Evolutionary conservation across 768 basidiomycete genomes (phyloP).

Genomic region (Russula sp.): DNA sequence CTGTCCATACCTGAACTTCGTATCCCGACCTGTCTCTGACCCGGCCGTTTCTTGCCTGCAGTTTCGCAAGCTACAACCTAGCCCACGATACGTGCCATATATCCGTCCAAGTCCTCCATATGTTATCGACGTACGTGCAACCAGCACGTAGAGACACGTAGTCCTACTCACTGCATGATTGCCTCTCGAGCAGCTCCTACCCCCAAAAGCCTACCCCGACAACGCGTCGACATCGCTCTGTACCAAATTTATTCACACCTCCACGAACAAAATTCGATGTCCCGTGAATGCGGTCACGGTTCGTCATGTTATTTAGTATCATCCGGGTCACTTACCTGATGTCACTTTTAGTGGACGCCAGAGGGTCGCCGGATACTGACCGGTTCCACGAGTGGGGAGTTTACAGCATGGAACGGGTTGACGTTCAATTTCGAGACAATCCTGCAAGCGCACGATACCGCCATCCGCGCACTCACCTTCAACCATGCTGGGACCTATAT

Average conservation of each 20-base stretch:
- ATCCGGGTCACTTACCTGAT: constrained; percentile 11
- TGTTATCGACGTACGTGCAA: constrained; percentile 73
- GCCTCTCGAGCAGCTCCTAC: constrained; percentile 66
- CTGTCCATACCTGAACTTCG: constrained; percentile 1
- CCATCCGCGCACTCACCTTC: constrained; percentile 86
- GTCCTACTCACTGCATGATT: constrained; percentile 23
- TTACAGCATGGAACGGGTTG: constrained; percentile 97
- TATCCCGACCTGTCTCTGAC: constrained; percentile 4
- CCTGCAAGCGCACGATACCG: constrained; percentile 96
- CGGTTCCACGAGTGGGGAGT: constrained; percentile 95
- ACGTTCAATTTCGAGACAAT: constrained; percentile 99
- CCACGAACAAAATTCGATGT: constrained; percentile 97
- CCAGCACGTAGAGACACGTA: constrained; percentile 21
- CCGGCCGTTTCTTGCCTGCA: constrained; percentile 34
- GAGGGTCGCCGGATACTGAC: constrained; percentile 92
- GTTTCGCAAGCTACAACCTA: constrained; percentile 77
- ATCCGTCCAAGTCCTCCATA: constrained; percentile 85
- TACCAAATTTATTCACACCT: constrained; percentile 96
- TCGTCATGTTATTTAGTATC: constrained; percentile 37
- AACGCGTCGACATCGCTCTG: constrained; percentile 93
- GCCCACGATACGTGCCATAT: constrained; percentile 68
- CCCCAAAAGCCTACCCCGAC: constrained; percentile 86
- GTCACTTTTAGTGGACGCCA: constrained; percentile 80
- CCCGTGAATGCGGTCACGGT: constrained; percentile 95
- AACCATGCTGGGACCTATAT: constrained; percentile 93